Percentiles rank a stretch among this genome's conserved stretches.
phyloP scores from a whole-genome alignment of 495 filamentous ascomycete species.

The Halenospora varia region DNA sequence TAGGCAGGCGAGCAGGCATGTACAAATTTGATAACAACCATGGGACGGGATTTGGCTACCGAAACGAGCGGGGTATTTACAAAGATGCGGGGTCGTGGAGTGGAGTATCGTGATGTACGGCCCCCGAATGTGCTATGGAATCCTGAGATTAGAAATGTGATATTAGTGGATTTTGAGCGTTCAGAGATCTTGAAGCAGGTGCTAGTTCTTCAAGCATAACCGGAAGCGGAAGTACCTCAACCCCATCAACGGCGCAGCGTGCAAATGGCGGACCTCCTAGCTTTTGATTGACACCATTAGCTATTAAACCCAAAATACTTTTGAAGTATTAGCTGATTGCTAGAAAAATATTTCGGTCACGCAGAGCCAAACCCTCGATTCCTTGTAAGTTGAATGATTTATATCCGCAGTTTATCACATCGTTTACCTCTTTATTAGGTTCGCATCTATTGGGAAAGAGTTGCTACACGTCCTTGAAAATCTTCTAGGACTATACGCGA shows the following conservation, averaged over 20 bases:
- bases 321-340: too few species aligned
- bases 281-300: too few species aligned
- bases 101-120: slow-evolving; percentile 23
- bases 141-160: slow-evolving; percentile 15
- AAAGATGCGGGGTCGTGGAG: slow-evolving; percentile 6
- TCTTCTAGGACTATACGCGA: background rate
- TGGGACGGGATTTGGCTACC: slow-evolving; percentile 14
- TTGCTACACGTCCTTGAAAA: slow-evolving; percentile 4
- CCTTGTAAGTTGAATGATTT: background rate
- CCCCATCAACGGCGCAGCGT: too few species aligned
- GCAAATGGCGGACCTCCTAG: too few species aligned
- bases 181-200: slow-evolving; percentile 18
- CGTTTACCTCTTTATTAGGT: slow-evolving; percentile 8
- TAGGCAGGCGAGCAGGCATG: slow-evolving; percentile 35
- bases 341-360: too few species aligned
- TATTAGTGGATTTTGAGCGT: slow-evolving; percentile 24
- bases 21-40: slow-evolving; percentile 11
- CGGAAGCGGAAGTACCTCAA: too few species aligned
- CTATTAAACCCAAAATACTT: too few species aligned
- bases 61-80: slow-evolving; percentile 14
- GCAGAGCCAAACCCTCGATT: slow-evolving; percentile 5
- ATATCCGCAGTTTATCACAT: background rate
- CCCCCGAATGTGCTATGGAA: slow-evolving; percentile 27
- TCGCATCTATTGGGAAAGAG: slow-evolving; percentile 4
- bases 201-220: background rate